phyloP scores from a whole-genome alignment of 441 rosid species.

The Populus hybrid region DNA sequence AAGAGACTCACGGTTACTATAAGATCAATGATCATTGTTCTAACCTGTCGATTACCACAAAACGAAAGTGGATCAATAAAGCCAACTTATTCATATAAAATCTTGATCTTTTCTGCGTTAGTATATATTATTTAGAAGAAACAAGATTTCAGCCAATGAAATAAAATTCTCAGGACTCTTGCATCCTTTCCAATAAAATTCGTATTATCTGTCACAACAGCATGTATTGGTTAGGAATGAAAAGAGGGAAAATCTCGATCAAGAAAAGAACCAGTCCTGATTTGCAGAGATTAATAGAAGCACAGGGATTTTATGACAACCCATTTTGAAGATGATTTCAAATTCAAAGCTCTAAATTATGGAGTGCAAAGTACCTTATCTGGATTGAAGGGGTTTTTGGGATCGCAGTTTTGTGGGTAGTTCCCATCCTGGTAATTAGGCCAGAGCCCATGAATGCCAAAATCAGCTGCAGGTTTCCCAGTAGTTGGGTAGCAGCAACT shows the following conservation, averaged over 20 bases:
- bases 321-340: neutral
- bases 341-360: neutral
- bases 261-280: neutral
- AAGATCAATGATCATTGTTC: neutral
- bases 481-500: slow-evolving; percentile 80
- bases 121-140: neutral
- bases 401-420: slow-evolving; percentile 81
- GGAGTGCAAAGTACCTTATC: slow-evolving; percentile 41
- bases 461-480: slow-evolving; percentile 86
- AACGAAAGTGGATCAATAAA: neutral
- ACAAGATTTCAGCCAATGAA: neutral
- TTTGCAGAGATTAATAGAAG: neutral
- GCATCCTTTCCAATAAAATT: neutral
- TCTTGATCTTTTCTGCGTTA: neutral
- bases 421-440: slow-evolving; percentile 74
- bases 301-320: neutral
- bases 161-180: neutral
- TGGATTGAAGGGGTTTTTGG: slow-evolving; percentile 42
- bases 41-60: neutral
- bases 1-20: neutral
- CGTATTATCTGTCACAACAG: neutral
- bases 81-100: neutral
- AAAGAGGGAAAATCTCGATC: neutral
- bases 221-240: neutral
- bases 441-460: slow-evolving; percentile 94